Evolutionary conservation across 2,329 filamentous ascomycete species (phyloP).

Genomic region (Fusarium cicatricum): DNA sequence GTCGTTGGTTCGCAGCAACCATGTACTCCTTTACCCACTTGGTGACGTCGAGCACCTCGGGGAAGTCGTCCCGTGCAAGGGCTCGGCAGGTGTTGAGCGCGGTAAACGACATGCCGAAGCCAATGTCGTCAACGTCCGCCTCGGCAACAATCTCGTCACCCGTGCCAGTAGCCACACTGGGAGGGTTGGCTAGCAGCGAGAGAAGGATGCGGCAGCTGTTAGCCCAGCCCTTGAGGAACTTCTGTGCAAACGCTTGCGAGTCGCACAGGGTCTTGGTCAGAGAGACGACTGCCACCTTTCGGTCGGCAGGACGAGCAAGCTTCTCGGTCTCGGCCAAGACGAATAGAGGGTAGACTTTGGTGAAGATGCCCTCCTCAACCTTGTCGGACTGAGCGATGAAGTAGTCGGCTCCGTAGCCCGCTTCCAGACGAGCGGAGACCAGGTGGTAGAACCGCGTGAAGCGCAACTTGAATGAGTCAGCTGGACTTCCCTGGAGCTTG

Average conservation of each 20-base stretch:
- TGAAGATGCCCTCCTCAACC: slow-evolving; percentile 82
- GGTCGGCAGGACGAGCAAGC: slow-evolving; percentile 84
- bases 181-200: slow-evolving; percentile 88
- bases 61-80: slow-evolving; percentile 79
- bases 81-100: slow-evolving; percentile 90
- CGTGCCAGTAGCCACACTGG: slow-evolving; percentile 67
- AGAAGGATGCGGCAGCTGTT: slow-evolving; percentile 90
- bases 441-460: slow-evolving; percentile 97
- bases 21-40: slow-evolving; percentile 87
- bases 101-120: slow-evolving; percentile 95
- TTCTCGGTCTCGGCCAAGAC: slow-evolving; percentile 91
- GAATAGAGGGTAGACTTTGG: slow-evolving; percentile 83
- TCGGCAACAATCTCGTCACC: slow-evolving; percentile 84
- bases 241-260: slow-evolving; percentile 81
- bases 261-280: slow-evolving; percentile 92
- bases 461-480: slow-evolving; percentile 84
- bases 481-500: slow-evolving; percentile 70
- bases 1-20: slow-evolving; percentile 77
- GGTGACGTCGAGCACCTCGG: slow-evolving; percentile 80
- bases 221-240: slow-evolving; percentile 89
- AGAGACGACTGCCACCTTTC: slow-evolving; percentile 92
- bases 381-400: slow-evolving; percentile 86
- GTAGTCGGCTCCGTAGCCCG: slow-evolving; percentile 90
- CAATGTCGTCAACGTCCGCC: slow-evolving; percentile 91
- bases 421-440: slow-evolving; percentile 78